Percentiles rank a stretch among this genome's conserved stretches.
Conservation (phyloP, 768 basidiomycete species). For the Pleurotus eryngii region DNA sequence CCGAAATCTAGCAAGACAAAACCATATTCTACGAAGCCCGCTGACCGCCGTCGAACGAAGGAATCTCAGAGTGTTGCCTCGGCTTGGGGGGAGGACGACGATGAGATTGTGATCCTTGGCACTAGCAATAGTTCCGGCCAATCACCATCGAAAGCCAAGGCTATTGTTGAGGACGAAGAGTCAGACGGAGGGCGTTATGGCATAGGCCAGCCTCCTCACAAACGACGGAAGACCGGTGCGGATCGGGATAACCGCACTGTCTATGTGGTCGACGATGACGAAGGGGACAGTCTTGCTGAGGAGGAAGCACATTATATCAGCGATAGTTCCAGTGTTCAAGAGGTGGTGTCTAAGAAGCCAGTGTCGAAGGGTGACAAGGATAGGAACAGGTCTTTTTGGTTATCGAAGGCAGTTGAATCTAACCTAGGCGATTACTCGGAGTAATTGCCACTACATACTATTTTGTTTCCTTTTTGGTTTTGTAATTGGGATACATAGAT, state of each 20-base stretch:
- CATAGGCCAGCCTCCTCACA: slow-evolving; percentile 45
- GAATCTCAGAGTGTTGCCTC: slow-evolving; percentile 23
- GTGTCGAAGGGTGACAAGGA: slow-evolving; percentile 23
- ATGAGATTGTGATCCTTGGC: slow-evolving; percentile 23
- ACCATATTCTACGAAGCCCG: not conserved
- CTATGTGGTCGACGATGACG: slow-evolving; percentile 54
- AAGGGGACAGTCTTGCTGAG: slow-evolving; percentile 23
- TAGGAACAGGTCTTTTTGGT: slow-evolving; percentile 52
- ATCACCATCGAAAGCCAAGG: slow-evolving; percentile 7
- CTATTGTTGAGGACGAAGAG: slow-evolving; percentile 21
- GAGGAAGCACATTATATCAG: slow-evolving; percentile 19
- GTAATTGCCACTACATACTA: not conserved
- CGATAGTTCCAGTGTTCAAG: slow-evolving; percentile 9
- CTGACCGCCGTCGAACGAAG: slow-evolving; percentile 7
- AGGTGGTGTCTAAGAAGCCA: slow-evolving; percentile 2
- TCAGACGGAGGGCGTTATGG: slow-evolving; percentile 61
- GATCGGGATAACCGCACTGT: slow-evolving; percentile 37
- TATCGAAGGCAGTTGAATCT: slow-evolving; percentile 47
- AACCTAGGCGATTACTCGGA: slow-evolving; percentile 23
- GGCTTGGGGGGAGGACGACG: slow-evolving; percentile 40
- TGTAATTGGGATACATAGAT: no score
- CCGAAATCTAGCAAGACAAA: not conserved
- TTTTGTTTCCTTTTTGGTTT: no score
- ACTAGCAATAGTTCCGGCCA: slow-evolving; percentile 20
- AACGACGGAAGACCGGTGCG: slow-evolving; percentile 39